Evolutionary conservation across 176 grass and related monocot genomes (phyloP).

Genomic region (Alopecurus myosuroides): DNA sequence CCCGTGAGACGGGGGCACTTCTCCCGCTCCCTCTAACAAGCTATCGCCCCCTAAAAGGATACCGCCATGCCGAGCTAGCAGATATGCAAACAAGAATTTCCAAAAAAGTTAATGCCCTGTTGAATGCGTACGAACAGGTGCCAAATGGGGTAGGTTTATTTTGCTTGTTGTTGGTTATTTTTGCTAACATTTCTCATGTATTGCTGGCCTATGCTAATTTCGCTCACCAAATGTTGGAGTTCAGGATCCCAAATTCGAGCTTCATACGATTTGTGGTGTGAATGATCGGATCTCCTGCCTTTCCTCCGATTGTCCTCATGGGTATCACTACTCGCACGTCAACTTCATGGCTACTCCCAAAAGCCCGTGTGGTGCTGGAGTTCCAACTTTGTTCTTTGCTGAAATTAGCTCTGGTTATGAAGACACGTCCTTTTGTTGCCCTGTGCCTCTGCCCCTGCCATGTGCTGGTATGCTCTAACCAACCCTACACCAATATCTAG

Average conservation of each 20-base stretch:
- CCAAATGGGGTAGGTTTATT: neutral
- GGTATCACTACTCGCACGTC: neutral
- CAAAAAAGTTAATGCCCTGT: neutral
- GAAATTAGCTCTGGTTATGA: neutral
- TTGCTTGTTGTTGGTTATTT: neutral
- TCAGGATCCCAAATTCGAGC: slow-evolving; percentile 4
- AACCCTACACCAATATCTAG: neutral
- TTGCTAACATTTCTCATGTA: neutral
- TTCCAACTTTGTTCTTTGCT: neutral
- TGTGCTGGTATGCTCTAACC: neutral
- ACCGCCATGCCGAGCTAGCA: neutral
- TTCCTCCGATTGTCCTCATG: neutral
- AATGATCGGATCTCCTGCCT: neutral
- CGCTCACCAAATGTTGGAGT: neutral
- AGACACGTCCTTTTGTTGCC: neutral
- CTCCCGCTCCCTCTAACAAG: neutral
- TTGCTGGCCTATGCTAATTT: neutral
- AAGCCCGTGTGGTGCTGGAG: neutral
- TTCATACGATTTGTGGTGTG: neutral
- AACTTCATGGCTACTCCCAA: neutral
- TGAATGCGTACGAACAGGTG: neutral
- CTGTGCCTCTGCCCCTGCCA: neutral
- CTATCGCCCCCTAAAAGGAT: neutral
- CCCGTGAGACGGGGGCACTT: neutral
- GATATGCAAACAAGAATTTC: neutral